phyloP scores from a whole-genome alignment of 352 stramenopile genomes.

The Phytophthora fragariaefolia region DNA sequence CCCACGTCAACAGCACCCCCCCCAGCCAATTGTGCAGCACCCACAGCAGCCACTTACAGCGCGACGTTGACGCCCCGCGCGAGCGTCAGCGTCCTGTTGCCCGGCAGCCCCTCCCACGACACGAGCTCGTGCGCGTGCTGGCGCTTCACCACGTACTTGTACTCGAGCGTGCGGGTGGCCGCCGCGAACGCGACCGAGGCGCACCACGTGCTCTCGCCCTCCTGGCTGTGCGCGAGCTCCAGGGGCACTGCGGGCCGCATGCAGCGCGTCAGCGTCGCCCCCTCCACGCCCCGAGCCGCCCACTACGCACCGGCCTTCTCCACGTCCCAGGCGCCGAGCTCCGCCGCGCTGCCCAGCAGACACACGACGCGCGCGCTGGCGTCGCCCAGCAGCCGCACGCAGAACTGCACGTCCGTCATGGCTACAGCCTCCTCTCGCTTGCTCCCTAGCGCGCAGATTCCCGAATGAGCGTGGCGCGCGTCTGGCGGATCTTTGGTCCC shows the following conservation, averaged over 20 bases:
- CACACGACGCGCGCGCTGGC: slow-evolving; percentile 42
- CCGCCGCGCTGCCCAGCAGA: slow-evolving; percentile 53
- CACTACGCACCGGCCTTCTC: slow-evolving; percentile 48
- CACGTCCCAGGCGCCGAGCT: slow-evolving; percentile 73
- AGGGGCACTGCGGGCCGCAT: slow-evolving; percentile 49
- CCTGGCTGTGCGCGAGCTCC: slow-evolving; percentile 33
- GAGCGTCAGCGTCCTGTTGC: slow-evolving; percentile 68
- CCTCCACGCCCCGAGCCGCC: neutral
- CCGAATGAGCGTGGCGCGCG: slow-evolving; percentile 9
- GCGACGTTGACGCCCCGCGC: slow-evolving; percentile 54
- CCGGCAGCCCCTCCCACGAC: slow-evolving; percentile 77
- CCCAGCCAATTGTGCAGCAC: neutral
- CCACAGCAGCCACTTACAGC: slow-evolving; percentile 44
- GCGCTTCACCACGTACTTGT: slow-evolving; percentile 81
- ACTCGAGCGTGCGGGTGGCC: slow-evolving; percentile 54
- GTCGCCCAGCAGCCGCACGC: slow-evolving; percentile 44
- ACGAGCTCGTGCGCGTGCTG: slow-evolving; percentile 43
- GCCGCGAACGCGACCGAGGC: slow-evolving; percentile 39
- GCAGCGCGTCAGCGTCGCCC: neutral
- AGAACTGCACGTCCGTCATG: slow-evolving; percentile 44
- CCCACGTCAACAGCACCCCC: neutral
- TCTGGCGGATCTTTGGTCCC: neutral
- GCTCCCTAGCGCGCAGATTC: slow-evolving; percentile 1
- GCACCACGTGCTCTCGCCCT: slow-evolving; percentile 50
- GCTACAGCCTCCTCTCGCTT: no score